Evolutionary conservation across 2,329 filamentous ascomycete species (phyloP), one percentile per base, ranked within the genome.

Genomic region (Colletotrichum sansevieriae): DNA sequence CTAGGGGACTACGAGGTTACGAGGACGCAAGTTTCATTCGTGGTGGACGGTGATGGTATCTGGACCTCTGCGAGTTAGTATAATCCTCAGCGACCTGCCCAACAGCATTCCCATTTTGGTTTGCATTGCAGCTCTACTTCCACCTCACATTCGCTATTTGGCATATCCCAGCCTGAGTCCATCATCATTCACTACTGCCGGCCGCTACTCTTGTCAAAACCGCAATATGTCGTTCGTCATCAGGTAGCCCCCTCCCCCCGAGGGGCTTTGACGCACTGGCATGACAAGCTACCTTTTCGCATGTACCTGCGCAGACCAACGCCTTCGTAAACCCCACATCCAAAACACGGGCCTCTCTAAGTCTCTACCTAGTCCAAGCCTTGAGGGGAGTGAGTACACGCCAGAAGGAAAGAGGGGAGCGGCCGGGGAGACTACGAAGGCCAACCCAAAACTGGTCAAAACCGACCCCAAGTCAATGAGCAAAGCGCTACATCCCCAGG

Each of bases 281-380:
- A 15, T 13, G 18, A n/a, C 57, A 59, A 29, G 6, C 29, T 29
- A 29, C 25, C 25, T 29, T 7, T 29, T 29, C 7, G 29, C 7
- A 18, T 25, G 43, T 51, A 41, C 29, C 44, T 49, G 44, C 29
- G 33, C 57, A 15, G 9, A 22, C 52, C 37, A 25, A 22, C n/a
- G 51, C 15, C 10, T 4, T 43, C n/a, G n/a, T 37, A 46, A 57
- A 58, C 65, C 63, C 65, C 63, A 64, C 65, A 57, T 18, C 25
- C 22, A 12, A 33, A 29, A 68, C 65, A 68, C 65, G 52, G 65
- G 46, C 60, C 65, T 63, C 58, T 61, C 33, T 33, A n/a, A 49
- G 44, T 60, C 18, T 49, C 57, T 25, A 25, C 41, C 57, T 25
- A 25, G 25, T 63, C 58, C 44, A 22, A 49, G 44, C 51, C 18